phyloP scores from a whole-genome alignment of 1,139 yeast genomes.

The Taiozyma sp. region DNA sequence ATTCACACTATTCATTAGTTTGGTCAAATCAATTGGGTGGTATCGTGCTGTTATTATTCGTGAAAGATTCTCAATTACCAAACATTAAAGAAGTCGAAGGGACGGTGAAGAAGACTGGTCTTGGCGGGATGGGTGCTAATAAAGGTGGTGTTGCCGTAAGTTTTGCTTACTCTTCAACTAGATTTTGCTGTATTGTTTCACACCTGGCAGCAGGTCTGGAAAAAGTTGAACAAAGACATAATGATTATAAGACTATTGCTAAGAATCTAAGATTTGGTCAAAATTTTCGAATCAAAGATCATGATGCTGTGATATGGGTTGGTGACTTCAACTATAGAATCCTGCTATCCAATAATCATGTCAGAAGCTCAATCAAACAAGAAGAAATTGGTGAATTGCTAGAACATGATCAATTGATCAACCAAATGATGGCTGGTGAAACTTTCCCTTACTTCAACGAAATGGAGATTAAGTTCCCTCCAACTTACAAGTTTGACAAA shows the following conservation, averaged over 20 bases:
- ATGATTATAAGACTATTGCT: slow-evolving; percentile 78
- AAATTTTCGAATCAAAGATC: slow-evolving; percentile 66
- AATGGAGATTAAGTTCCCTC: slow-evolving; percentile 71
- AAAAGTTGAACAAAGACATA: slow-evolving; percentile 82
- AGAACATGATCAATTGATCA: slow-evolving; percentile 75
- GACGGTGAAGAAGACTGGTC: slow-evolving; percentile 78
- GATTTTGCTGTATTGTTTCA: slow-evolving; percentile 80
- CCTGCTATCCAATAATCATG: slow-evolving; percentile 71
- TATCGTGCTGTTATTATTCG: slow-evolving; percentile 71
- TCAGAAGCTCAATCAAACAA: slow-evolving; percentile 49
- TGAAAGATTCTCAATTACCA: slow-evolving; percentile 55
- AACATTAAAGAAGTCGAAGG: slow-evolving; percentile 75
- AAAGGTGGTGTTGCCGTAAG: slow-evolving; percentile 91
- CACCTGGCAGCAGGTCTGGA: slow-evolving; percentile 93
- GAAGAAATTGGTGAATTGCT: slow-evolving; percentile 48
- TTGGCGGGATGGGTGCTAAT: slow-evolving; percentile 90
- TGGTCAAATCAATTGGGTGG: slow-evolving; percentile 95
- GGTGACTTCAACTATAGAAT: slow-evolving; percentile 95
- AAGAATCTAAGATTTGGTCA: slow-evolving; percentile 76
- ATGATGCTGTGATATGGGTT: slow-evolving; percentile 86
- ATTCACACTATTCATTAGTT: slow-evolving; percentile 55
- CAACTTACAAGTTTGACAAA: slow-evolving; percentile 92
- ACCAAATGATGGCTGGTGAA: slow-evolving; percentile 83
- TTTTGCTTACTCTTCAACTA: slow-evolving; percentile 70
- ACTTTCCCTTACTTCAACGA: slow-evolving; percentile 83